Percentiles rank a stretch among this genome's conserved stretches.
Evolutionary conservation across 345 rosid species (phyloP).

Genomic region (Arabidopsis arenosa): DNA sequence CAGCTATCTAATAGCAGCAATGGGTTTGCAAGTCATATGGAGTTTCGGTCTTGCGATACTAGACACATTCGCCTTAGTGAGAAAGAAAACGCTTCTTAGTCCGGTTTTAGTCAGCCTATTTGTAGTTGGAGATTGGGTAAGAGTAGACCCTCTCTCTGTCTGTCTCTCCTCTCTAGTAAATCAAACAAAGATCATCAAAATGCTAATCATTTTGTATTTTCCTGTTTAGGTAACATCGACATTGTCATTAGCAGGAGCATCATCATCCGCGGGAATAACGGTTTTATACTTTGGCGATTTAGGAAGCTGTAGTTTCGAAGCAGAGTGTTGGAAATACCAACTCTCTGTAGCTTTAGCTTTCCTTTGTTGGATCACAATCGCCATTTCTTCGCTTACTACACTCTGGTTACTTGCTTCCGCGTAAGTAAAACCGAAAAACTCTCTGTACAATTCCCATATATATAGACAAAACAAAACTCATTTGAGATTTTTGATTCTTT

Average conservation of each 20-base stretch:
- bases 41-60: constrained; percentile 74
- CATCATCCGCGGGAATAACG: constrained; percentile 66
- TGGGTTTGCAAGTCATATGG: constrained; percentile 90
- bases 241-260: constrained; percentile 76
- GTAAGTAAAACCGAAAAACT: neutral
- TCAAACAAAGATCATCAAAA: neutral
- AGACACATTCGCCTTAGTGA: constrained; percentile 62
- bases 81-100: constrained; percentile 61
- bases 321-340: constrained; percentile 70
- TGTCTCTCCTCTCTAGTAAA: neutral
- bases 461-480: constrained; percentile 9
- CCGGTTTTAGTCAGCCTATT: constrained; percentile 72
- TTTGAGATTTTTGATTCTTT: constrained; percentile 34
- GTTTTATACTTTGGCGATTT: constrained; percentile 64
- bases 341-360: constrained; percentile 74
- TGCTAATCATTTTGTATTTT: neutral
- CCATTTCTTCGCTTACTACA: constrained; percentile 73
- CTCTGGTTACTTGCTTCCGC: constrained; percentile 71
- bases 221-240: constrained; percentile 62
- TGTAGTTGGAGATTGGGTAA: constrained; percentile 90
- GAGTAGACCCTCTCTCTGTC: constrained; percentile 24
- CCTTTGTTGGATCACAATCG: constrained; percentile 68
- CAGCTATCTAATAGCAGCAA: constrained; percentile 86
- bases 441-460: constrained; percentile 19
- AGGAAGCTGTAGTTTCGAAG: constrained; percentile 52